These are phyloP conservation scores for Schizopora paradoxa DNA, from an alignment of 1,284 basidiomycete species.

Conservation along the genomic window DNA sequence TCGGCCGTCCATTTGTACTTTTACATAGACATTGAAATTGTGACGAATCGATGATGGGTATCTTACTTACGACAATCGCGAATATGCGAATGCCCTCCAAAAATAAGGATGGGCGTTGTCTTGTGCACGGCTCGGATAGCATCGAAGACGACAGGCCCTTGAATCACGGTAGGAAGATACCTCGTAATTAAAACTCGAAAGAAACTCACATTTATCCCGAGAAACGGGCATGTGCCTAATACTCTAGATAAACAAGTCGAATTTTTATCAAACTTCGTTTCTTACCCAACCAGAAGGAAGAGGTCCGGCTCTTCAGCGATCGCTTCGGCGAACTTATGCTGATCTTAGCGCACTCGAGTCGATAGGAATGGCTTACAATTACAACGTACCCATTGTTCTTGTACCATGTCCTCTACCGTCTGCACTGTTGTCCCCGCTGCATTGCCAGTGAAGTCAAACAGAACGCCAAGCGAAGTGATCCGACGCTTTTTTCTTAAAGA, in stretches of 20 bases:
- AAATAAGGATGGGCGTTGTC: constrained; percentile 69
- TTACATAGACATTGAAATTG: constrained; percentile 17
- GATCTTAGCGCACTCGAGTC: not conserved
- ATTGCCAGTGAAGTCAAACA: constrained; percentile 69
- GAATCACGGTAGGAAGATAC: constrained; percentile 23
- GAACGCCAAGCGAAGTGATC: constrained; percentile 77
- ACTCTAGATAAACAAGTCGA: not conserved
- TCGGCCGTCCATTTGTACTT: constrained; percentile 54
- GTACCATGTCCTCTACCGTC: constrained; percentile 65
- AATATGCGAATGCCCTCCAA: constrained; percentile 59
- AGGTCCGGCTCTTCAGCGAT: constrained; percentile 78
- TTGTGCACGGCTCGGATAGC: constrained; percentile 71
- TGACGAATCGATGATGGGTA: not conserved
- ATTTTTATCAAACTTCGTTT: constrained; percentile 9
- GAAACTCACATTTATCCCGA: constrained; percentile 50
- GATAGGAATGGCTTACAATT: not conserved
- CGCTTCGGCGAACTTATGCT: constrained; percentile 61
- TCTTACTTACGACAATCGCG: constrained; percentile 35
- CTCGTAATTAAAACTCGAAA: constrained; percentile 17
- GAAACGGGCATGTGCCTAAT: constrained; percentile 66
- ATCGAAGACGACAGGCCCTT: constrained; percentile 67
- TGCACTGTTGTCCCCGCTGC: constrained; percentile 70
- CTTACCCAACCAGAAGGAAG: constrained; percentile 68
- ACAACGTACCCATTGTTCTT: constrained; percentile 58
- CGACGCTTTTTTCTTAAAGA: constrained; percentile 50